Percentiles rank a stretch among this genome's conserved stretches.
Conservation (phyloP, 108 stramenopile genomes). For the Heterococcus sp. region DNA sequence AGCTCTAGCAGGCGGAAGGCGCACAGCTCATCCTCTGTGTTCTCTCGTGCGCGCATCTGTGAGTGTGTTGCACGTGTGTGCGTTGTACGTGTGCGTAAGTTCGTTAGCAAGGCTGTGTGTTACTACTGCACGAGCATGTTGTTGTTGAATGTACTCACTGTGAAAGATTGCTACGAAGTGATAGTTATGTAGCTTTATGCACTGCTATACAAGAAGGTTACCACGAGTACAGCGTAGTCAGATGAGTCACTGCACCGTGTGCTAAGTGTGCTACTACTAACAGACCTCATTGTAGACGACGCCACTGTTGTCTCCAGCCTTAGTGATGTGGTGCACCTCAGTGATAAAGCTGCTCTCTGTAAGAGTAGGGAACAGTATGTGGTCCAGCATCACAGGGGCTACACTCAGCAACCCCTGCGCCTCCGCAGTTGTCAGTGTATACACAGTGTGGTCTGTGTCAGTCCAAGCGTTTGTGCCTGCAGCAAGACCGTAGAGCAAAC, state of each 20-base stretch:
- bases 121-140: too few species aligned
- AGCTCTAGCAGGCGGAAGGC: background rate
- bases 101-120: too few species aligned
- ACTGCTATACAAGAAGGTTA: too few species aligned
- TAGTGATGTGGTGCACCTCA: background rate
- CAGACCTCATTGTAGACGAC: background rate
- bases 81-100: too few species aligned
- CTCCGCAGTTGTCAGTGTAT: background rate
- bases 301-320: background rate
- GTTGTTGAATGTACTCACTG: too few species aligned
- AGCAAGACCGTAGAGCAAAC: too few species aligned
- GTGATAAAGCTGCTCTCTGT: background rate
- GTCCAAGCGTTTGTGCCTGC: too few species aligned
- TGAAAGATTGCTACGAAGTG: too few species aligned
- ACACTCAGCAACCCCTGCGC: background rate
- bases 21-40: background rate
- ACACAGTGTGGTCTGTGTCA: too few species aligned
- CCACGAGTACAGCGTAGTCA: too few species aligned
- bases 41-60: background rate
- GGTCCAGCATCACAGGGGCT: background rate
- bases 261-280: background rate
- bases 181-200: too few species aligned
- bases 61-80: too few species aligned
- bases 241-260: background rate
- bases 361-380: background rate